Evolutionary conservation across 768 basidiomycete species (phyloP), one percentile per base, ranked within the genome.

Genomic region (Xerocomellus amylosporus): DNA sequence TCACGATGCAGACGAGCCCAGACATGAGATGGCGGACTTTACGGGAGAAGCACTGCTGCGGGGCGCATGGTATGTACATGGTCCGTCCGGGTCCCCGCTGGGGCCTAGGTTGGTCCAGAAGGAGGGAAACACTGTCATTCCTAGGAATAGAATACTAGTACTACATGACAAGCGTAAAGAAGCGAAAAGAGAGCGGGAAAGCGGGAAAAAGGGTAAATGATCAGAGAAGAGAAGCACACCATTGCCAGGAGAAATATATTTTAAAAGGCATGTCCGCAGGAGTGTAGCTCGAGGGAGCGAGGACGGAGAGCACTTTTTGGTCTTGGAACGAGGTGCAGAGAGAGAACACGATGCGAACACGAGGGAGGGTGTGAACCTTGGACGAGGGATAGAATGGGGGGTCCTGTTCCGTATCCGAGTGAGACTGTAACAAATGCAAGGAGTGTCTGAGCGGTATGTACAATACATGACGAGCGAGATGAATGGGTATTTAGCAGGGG

Each of bases 401-500:
- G 24, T 46, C 48, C 39, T 41, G 44, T 33, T 58, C 49, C 49
- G 14, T 37, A 44, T 58, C 51, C 30, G 40, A 50, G 7, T 40
- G 43, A 8, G 24, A n/a, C 8, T 22, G 41, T 42, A 43, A 17
- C 28, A n/a, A 39, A 46, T 39, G 43, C 28, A 42, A 46, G 31
- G 38, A 48, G 33, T 5, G 56, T 49, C 36, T 9, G 15, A n/a
- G 30, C n/a, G 50, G 26, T 59, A 44, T 58, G 40, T 31, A 54
- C 50, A 20, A 28, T 50, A 30, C 43, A 34, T 26, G 30, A 19
- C n/a, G 31, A 13, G 31, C 31, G 31, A 33, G 31, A 33, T 13
- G 31, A 8, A 13, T 8, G 30, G 30, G 24, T 24, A 24, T 24
- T 24, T 24, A 24, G 24, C n/a, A n/a, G n/a, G n/a, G n/a, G n/a